Percentiles rank a stretch among this genome's conserved stretches.
Conservation (phyloP, 305 asterid genomes). For the Fraxinus sp. region DNA sequence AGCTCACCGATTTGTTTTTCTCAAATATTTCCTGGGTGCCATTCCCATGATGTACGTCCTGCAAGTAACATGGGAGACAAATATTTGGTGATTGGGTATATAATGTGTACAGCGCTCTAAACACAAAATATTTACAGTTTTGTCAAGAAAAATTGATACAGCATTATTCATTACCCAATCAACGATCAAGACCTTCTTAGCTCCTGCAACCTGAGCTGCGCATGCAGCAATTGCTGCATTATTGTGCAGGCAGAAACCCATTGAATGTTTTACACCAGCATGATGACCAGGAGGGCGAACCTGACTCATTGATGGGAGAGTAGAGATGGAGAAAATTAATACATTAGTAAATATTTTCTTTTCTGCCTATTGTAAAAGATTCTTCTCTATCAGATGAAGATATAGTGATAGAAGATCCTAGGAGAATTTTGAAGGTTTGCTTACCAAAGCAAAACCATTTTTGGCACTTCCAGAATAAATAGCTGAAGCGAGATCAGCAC, state of each 20-base stretch:
- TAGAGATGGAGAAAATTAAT: conserved; percentile 24
- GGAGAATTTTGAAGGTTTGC: conserved; percentile 20
- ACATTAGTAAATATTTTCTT: conserved; percentile 15
- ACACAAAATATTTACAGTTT: background rate
- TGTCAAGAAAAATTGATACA: background rate
- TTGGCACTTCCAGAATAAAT: conserved; percentile 70
- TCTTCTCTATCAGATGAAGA: conserved; percentile 12
- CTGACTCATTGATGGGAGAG: conserved; percentile 39
- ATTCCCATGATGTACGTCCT: conserved; percentile 99
- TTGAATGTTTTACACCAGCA: conserved; percentile 93
- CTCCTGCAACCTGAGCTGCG: conserved; percentile 88
- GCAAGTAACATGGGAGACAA: conserved; percentile 27
- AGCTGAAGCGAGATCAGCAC: conserved; percentile 90
- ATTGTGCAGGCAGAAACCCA: conserved; percentile 98
- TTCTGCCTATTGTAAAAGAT: conserved; percentile 9
- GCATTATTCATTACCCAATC: conserved; percentile 72
- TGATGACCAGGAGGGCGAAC: conserved; percentile 99
- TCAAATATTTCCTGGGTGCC: conserved; percentile 98
- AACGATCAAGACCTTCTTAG: conserved; percentile 83
- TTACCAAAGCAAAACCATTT: conserved; percentile 98
- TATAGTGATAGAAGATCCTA: conserved; percentile 15
- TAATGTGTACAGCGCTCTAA: conserved; percentile 7
- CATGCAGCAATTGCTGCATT: conserved; percentile 96
- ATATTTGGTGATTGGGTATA: conserved; percentile 9
- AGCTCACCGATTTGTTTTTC: conserved; percentile 73